phyloP scores from a whole-genome alignment of 2,329 filamentous ascomycete genomes.

The Botrytis aclada region DNA sequence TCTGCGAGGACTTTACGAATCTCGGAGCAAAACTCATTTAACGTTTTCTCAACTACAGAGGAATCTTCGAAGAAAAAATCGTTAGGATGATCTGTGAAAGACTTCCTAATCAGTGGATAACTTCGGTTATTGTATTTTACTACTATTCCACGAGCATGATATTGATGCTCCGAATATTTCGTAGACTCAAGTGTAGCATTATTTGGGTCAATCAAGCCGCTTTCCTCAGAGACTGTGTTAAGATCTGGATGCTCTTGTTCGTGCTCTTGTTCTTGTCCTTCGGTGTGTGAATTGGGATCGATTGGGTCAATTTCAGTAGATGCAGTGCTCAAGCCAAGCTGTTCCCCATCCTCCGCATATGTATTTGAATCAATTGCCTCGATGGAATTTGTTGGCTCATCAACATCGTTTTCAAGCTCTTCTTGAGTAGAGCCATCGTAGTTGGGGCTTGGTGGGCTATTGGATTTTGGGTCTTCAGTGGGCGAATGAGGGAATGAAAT shows the following conservation, averaged over 20 bases:
- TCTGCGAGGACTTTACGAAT: conserved; percentile 52
- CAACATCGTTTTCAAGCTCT: background rate
- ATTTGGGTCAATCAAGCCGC: background rate
- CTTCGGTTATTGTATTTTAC: conserved; percentile 16
- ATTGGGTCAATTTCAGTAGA: background rate
- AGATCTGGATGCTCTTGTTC: background rate
- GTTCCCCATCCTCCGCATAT: background rate
- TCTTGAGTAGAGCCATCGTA: background rate
- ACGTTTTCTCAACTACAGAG: conserved; percentile 49
- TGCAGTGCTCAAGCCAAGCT: background rate
- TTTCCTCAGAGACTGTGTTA: background rate
- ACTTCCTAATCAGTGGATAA: conserved; percentile 18
- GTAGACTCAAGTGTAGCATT: background rate
- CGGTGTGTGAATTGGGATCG: background rate
- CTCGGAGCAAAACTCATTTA: conserved; percentile 54
- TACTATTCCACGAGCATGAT: conserved; percentile 14
- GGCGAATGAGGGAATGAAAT: background rate
- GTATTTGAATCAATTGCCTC: background rate
- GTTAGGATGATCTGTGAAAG: conserved; percentile 45
- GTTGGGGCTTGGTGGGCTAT: conserved; percentile 1
- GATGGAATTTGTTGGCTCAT: background rate
- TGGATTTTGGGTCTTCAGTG: background rate
- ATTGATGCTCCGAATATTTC: background rate
- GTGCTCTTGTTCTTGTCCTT: background rate
- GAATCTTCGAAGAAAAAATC: conserved; percentile 56